These are phyloP conservation scores for Aspergillus pseudonomiae DNA, from an alignment of 2,329 filamentous ascomycete species.

Conservation along the genomic window DNA sequence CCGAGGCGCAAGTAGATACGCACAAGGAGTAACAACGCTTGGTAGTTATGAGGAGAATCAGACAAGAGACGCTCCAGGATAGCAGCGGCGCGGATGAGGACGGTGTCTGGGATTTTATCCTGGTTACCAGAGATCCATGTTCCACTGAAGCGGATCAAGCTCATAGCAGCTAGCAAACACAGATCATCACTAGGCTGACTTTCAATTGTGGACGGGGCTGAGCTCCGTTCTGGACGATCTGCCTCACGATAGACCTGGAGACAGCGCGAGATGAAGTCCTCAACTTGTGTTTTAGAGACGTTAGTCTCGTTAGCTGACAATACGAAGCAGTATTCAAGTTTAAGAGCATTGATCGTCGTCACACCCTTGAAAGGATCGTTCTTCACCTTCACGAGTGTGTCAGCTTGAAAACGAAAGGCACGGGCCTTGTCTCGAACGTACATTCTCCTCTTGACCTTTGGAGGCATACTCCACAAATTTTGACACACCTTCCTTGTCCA, in stretches of 20 bases:
- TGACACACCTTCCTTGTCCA: slow-evolving; percentile 31
- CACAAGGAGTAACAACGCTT: slow-evolving; percentile 47
- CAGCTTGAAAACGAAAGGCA: background rate
- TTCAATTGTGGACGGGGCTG: slow-evolving; percentile 42
- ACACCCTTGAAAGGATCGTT: slow-evolving; percentile 30
- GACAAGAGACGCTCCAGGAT: slow-evolving; percentile 44
- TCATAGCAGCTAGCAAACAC: slow-evolving; percentile 48
- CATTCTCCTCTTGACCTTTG: slow-evolving; percentile 22
- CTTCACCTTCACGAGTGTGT: slow-evolving; percentile 19
- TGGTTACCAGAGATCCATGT: slow-evolving; percentile 20
- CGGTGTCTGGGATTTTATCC: slow-evolving; percentile 28
- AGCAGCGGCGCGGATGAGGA: slow-evolving; percentile 41
- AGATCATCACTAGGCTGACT: slow-evolving; percentile 49
- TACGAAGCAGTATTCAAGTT: slow-evolving; percentile 46
- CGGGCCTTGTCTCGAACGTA: background rate
- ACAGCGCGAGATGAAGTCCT: slow-evolving; percentile 44
- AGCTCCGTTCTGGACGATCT: slow-evolving; percentile 25
- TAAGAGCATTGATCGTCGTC: slow-evolving; percentile 46
- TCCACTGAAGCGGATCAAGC: slow-evolving; percentile 37
- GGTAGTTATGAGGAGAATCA: slow-evolving; percentile 51
- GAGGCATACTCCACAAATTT: slow-evolving; percentile 33
- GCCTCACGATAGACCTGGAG: slow-evolving; percentile 36
- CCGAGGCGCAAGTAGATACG: slow-evolving; percentile 49
- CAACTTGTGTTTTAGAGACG: slow-evolving; percentile 30
- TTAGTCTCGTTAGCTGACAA: slow-evolving; percentile 35